phyloP scores from a whole-genome alignment of 805 yeast genomes.

The Candida xiaguanensis region DNA sequence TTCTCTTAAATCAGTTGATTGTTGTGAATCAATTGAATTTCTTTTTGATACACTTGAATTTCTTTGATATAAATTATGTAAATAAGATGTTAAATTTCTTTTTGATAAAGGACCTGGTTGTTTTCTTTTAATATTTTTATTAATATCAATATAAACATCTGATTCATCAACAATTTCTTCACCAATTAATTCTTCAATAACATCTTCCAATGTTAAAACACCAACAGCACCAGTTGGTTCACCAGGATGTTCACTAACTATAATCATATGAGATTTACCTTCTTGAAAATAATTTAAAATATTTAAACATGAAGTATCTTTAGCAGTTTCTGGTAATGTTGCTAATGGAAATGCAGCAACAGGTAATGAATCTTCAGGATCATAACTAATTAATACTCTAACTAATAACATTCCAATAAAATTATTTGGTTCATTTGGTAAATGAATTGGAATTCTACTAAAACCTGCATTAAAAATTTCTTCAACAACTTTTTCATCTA shows the following conservation, averaged over 20 bases:
- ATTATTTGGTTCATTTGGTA: slow-evolving; percentile 84
- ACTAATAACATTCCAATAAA: slow-evolving; percentile 95
- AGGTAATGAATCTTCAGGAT: slow-evolving; percentile 92
- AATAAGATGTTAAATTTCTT: slow-evolving; percentile 63
- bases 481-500: slow-evolving; percentile 82
- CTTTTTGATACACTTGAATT: slow-evolving; percentile 34
- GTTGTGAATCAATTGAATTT: slow-evolving; percentile 35
- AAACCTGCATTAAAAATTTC: slow-evolving; percentile 92
- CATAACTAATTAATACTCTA: slow-evolving; percentile 87
- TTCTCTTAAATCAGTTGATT: slow-evolving; percentile 8
- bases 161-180: slow-evolving; percentile 97
- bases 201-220: slow-evolving; percentile 91
- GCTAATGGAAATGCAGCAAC: slow-evolving; percentile 93
- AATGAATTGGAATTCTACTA: slow-evolving; percentile 89
- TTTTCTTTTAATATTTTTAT: slow-evolving; percentile 75
- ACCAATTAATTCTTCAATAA: slow-evolving; percentile 96
- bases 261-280: slow-evolving; percentile 96
- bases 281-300: slow-evolving; percentile 95
- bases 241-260: slow-evolving; percentile 85
- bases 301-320: slow-evolving; percentile 89
- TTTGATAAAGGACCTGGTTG: slow-evolving; percentile 75
- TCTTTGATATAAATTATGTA: slow-evolving; percentile 55
- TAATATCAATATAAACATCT: slow-evolving; percentile 89
- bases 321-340: slow-evolving; percentile 90
- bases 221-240: slow-evolving; percentile 81